phyloP scores from a whole-genome alignment of 2,329 filamentous ascomycete genomes.

The Clarireedia monteithiana region DNA sequence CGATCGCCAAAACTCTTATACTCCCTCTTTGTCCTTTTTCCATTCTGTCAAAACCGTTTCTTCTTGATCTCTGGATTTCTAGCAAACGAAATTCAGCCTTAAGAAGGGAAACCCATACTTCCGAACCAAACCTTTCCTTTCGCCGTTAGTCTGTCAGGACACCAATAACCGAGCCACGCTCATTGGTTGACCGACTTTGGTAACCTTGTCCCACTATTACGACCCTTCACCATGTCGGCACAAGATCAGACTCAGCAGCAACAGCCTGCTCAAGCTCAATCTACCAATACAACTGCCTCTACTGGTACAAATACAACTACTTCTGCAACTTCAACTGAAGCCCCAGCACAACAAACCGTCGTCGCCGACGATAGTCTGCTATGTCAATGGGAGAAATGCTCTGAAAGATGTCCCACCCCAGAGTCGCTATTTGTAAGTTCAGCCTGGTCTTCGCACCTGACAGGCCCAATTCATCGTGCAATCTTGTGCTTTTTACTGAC shows the following conservation, averaged over 20 bases:
- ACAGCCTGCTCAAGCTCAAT: conserved; percentile 1
- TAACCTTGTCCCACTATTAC: not conserved
- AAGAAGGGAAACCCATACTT: not conserved
- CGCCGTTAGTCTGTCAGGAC: not conserved
- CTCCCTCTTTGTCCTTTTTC: not conserved
- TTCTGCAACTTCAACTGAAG: conserved; percentile 10
- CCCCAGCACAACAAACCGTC: conserved; percentile 15
- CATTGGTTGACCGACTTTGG: not conserved
- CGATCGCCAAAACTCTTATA: not conserved
- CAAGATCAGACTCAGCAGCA: conserved; percentile 11
- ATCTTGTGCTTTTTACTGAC: not conserved
- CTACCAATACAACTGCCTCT: not conserved
- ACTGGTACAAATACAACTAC: conserved; percentile 12
- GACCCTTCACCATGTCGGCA: not conserved
- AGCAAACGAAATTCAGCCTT: too few relatives aligned
- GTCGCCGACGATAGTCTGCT: conserved; percentile 30
- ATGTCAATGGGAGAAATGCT: conserved; percentile 35
- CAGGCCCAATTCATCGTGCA: not conserved
- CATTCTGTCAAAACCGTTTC: not conserved
- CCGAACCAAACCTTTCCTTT: not conserved
- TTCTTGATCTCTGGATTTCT: too few relatives aligned
- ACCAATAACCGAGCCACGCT: conserved; percentile 1
- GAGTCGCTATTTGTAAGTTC: conserved; percentile 34
- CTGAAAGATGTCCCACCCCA: conserved; percentile 31
- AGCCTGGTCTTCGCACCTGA: not conserved